Base-by-base conservation (phyloP, 306 rosid genomes). In the Quercus aquifolioides region DNA sequence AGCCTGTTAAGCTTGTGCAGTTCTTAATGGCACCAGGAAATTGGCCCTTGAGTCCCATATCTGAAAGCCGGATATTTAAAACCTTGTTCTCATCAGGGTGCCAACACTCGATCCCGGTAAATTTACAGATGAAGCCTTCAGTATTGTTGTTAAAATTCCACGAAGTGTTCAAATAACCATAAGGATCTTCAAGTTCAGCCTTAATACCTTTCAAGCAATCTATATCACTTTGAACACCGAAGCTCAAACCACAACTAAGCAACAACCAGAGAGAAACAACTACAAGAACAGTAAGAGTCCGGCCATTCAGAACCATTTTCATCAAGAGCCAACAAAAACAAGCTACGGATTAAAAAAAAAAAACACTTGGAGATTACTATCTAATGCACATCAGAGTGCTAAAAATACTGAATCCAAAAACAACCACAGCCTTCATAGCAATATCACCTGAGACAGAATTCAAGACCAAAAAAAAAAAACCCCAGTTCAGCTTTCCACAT, bases 81-180 rank as follows among this genome's bases (percentile, higher is more conserved):
- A 94, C 97, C 76, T 43, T 88, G 78, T 88, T 89, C 85, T 94
- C 98, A 64, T 88, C 90, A 74, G 94, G 93, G 84, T 94, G 97
- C 98, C 98, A 94, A 84, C 98, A 94, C 55, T 92, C 89, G 8
- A 94, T 78, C 64, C 98, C 98, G 13, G 35, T 72, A 77, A 94
- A 94, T 79, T 63, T 86, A 75, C 98, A 91, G 46, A 90, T 90
- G 73, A 43, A 85, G 13, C 98, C 98, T 84, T 91, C 95, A 2
- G 97, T 82, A 0, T 4, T 30, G 73, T 91, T 91, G 86, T 81
- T 65, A 82, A 94, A 94, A 85, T 85, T 35, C 98, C 98, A 91
- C 0, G 94, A 82, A 58, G 88, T 74, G 14, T 8, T 63, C 86
- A 94, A 81, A 79, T 78, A 82, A 7, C 70, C 73, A n/a, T 80